A percentile compares a stretch with the other conserved stretches of the same genome.
Conservation (phyloP, 192 early-diverging fungal species). For the Chytriomyces sp. region DNA sequence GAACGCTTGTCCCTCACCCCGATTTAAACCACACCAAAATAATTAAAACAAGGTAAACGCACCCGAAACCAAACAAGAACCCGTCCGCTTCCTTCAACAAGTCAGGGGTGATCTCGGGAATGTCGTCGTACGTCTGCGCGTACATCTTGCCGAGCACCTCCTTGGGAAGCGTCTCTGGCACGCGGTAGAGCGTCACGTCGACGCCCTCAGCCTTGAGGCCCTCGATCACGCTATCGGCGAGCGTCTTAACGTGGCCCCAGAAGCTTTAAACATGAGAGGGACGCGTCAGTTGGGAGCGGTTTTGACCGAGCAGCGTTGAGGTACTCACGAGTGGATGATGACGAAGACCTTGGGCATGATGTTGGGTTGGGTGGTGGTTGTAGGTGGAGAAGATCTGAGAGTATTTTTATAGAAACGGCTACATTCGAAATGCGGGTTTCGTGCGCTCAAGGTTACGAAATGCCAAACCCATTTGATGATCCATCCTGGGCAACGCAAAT, state of each 20-base stretch:
- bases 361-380: neutral
- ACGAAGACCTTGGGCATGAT: constrained; percentile 58
- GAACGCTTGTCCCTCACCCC: too few species aligned
- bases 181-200: constrained; percentile 56
- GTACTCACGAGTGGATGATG: constrained; percentile 62
- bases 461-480: too few species aligned
- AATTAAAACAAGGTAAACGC: constrained; percentile 3
- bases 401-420: neutral
- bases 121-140: constrained; percentile 49
- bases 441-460: too few species aligned
- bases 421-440: neutral
- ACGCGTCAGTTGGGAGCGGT: too few species aligned
- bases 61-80: constrained; percentile 70
- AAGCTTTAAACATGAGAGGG: neutral
- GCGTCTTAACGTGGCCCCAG: constrained; percentile 68
- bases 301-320: neutral
- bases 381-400: neutral
- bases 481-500: too few species aligned
- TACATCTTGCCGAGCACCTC: constrained; percentile 75
- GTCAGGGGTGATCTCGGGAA: constrained; percentile 58
- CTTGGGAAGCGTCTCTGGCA: constrained; percentile 65
- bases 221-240: constrained; percentile 64
- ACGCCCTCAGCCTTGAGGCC: constrained; percentile 64
- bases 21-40: neutral
- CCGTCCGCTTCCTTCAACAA: constrained; percentile 66